Conservation (phyloP, 768 basidiomycete genomes). For the Boletus vinaceobasis region DNA sequence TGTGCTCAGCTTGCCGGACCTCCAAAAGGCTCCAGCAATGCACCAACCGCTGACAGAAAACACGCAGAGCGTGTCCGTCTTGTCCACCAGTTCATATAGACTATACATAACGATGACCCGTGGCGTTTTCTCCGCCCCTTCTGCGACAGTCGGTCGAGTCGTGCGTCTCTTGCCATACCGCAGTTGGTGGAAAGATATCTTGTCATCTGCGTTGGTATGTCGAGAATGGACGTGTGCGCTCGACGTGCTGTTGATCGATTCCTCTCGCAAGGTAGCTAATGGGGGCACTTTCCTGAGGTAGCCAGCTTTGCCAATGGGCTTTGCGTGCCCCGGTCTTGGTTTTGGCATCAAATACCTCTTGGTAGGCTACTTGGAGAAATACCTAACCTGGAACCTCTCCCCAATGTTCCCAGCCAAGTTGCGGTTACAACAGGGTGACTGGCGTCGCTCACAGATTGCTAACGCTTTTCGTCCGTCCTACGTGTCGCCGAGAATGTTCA, state of each 20-base stretch:
- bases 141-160: slow-evolving; percentile 1
- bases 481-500: not conserved
- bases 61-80: slow-evolving; percentile 14
- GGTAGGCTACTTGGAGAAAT: not conserved
- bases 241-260: slow-evolving; percentile 5
- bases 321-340: not conserved
- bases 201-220: too few relatives aligned
- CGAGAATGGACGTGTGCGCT: slow-evolving; percentile 9
- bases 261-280: not conserved
- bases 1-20: too few relatives aligned
- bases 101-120: slow-evolving; percentile 1
- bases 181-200: too few relatives aligned
- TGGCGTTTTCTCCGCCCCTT: not conserved
- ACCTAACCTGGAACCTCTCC: too few relatives aligned
- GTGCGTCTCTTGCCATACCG: slow-evolving; percentile 5
- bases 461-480: slow-evolving; percentile 1
- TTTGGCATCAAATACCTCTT: slow-evolving; percentile 13
- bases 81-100: not conserved
- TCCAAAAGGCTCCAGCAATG: too few relatives aligned
- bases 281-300: slow-evolving; percentile 7
- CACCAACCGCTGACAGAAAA: too few relatives aligned
- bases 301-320: too few relatives aligned
- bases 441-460: not conserved
- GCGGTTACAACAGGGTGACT: not conserved
- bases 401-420: not conserved